A percentile compares a stretch with the other conserved stretches of the same genome.
These are phyloP conservation scores for Oryza meridionalis DNA, from an alignment of 176 grass and related monocot genomes.

Conservation along the genomic window DNA sequence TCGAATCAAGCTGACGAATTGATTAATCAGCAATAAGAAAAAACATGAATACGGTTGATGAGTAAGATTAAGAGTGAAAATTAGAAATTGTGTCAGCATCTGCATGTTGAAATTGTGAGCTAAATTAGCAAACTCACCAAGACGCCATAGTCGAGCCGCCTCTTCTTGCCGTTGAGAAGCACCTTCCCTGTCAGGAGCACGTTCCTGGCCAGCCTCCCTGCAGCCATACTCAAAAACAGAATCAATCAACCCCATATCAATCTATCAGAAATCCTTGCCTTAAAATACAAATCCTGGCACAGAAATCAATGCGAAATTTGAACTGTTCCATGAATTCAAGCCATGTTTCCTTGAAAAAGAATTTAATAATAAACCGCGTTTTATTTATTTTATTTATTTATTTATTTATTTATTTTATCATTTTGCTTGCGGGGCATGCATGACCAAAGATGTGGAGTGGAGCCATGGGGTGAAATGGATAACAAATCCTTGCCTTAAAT, in stretches of 20 bases:
- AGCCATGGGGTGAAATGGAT: no score
- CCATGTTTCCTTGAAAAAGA: no score
- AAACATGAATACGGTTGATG: not conserved
- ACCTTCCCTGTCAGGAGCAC: constrained; percentile 88
- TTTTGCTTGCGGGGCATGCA: no score
- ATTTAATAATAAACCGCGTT: no score
- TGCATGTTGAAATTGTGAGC: not conserved
- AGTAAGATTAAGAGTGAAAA: not conserved
- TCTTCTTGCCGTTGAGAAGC: constrained; percentile 89
- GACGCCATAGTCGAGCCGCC: constrained; percentile 85
- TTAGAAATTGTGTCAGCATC: not conserved
- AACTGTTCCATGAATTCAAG: not conserved
- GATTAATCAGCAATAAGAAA: not conserved
- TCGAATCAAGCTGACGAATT: not conserved
- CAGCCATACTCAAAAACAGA: not conserved
- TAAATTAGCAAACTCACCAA: constrained; percentile 49
- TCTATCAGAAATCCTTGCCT: not conserved
- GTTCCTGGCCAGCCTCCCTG: constrained; percentile 91
- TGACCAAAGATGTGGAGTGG: no score
- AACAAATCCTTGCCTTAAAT: no score
- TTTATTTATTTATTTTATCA: no score
- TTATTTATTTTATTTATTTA: no score
- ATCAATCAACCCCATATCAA: not conserved
- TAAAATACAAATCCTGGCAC: not conserved
- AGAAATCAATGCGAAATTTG: not conserved